phyloP scores from a whole-genome alignment of 345 rosid species.

The Brassica carinata region DNA sequence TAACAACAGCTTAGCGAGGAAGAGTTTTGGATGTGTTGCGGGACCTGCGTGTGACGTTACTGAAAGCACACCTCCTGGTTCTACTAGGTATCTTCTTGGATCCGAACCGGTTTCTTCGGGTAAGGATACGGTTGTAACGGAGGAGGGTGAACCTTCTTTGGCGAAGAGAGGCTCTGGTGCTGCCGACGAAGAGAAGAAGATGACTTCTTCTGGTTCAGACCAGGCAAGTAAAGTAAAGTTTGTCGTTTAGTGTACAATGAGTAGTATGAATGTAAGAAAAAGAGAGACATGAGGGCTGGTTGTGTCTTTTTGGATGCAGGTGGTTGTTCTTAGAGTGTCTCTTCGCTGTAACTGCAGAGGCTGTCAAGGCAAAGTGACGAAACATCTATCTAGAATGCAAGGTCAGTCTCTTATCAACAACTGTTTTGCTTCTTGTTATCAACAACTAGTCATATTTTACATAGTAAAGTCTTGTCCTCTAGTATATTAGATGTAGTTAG shows the following conservation, averaged over 20 bases:
- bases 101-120: conserved; percentile 44
- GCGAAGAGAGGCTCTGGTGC: not conserved
- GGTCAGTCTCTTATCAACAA: conserved; percentile 43
- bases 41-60: conserved; percentile 37
- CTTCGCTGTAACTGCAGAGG: conserved; percentile 77
- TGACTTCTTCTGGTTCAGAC: conserved; percentile 24
- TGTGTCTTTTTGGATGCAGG: conserved; percentile 42
- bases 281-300: conserved; percentile 5
- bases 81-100: conserved; percentile 69
- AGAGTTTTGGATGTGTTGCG: conserved; percentile 42
- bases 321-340: conserved; percentile 88
- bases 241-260: conserved; percentile 19
- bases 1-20: conserved; percentile 35
- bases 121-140: conserved; percentile 45
- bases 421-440: not conserved
- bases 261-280: conserved; percentile 30
- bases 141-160: conserved; percentile 21
- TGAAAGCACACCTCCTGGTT: conserved; percentile 60
- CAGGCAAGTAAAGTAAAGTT: conserved; percentile 32
- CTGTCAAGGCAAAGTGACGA: conserved; percentile 83
- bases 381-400: conserved; percentile 91
- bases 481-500: not conserved
- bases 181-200: conserved; percentile 22
- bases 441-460: not conserved
- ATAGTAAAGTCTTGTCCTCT: not conserved